These are phyloP conservation scores for Termitomyces sp. DNA, from an alignment of 768 basidiomycete species.

Conservation along the genomic window DNA sequence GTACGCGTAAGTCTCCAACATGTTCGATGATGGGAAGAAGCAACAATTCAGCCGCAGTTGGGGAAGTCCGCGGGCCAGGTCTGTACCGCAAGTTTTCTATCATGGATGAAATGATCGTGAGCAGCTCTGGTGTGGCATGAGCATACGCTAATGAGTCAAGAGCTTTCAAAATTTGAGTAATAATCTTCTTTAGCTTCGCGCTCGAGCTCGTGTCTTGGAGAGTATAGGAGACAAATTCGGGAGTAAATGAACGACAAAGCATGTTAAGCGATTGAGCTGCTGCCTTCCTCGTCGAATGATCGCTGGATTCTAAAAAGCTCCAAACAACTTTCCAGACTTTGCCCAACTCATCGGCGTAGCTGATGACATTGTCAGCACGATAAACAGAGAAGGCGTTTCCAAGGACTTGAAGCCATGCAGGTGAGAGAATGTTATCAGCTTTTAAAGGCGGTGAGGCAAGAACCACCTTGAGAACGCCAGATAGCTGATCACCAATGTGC, in stretches of 20 bases:
- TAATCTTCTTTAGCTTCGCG: constrained; percentile 56
- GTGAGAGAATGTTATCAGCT: constrained; percentile 59
- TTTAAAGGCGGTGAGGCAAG: constrained; percentile 66
- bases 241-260: constrained; percentile 67
- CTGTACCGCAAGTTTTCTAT: constrained; percentile 56
- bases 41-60: constrained; percentile 64
- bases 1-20: constrained; percentile 67
- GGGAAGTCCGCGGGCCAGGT: constrained; percentile 27
- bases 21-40: constrained; percentile 64
- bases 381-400: constrained; percentile 70
- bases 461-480: constrained; percentile 60
- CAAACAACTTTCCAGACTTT: constrained; percentile 74
- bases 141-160: constrained; percentile 72
- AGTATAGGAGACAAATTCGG: constrained; percentile 51
- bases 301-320: constrained; percentile 71
- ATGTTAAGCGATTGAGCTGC: constrained; percentile 58
- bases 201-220: constrained; percentile 41
- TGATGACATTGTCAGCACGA: constrained; percentile 40
- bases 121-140: constrained; percentile 70
- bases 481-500: constrained; percentile 47
- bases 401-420: constrained; percentile 77
- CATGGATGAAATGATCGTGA: constrained; percentile 69
- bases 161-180: constrained; percentile 60
- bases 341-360: constrained; percentile 47
- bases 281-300: constrained; percentile 54